Conservation (phyloP, 139 green algal species). For the Monoraphidium neglectum region DNA sequence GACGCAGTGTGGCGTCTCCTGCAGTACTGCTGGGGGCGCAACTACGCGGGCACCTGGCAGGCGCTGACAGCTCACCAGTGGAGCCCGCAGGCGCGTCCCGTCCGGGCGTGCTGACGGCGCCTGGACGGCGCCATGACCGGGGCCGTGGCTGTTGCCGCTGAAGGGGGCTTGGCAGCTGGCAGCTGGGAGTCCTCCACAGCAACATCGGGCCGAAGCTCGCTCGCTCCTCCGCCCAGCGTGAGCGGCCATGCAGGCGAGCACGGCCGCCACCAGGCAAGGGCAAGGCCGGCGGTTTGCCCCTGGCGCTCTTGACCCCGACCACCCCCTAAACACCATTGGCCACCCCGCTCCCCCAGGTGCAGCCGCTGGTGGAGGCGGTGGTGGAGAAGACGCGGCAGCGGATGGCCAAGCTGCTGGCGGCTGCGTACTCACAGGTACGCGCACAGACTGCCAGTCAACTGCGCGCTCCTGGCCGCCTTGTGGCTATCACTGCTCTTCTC, state of each 20-base stretch:
- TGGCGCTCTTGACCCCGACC: neutral
- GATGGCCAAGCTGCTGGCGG: slow-evolving; percentile 39
- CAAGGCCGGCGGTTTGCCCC: neutral
- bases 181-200: neutral
- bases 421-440: slow-evolving; percentile 37
- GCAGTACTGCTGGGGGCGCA: slow-evolving; percentile 45
- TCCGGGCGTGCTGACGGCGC: neutral
- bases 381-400: slow-evolving; percentile 24
- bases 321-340: neutral
- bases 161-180: neutral
- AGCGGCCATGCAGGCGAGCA: neutral
- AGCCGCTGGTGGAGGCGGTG: slow-evolving; percentile 44
- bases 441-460: no score
- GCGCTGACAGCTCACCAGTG: slow-evolving; percentile 44
- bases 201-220: neutral
- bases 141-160: neutral
- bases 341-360: neutral
- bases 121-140: neutral
- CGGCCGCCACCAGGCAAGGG: neutral
- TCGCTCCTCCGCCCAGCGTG: neutral
- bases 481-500: no score
- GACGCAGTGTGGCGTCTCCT: slow-evolving; percentile 46
- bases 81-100: slow-evolving; percentile 26
- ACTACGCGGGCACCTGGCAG: slow-evolving; percentile 49
- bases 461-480: no score